These are phyloP conservation scores for Starmerella apis DNA, from an alignment of 805 yeast species.

Conservation along the genomic window DNA sequence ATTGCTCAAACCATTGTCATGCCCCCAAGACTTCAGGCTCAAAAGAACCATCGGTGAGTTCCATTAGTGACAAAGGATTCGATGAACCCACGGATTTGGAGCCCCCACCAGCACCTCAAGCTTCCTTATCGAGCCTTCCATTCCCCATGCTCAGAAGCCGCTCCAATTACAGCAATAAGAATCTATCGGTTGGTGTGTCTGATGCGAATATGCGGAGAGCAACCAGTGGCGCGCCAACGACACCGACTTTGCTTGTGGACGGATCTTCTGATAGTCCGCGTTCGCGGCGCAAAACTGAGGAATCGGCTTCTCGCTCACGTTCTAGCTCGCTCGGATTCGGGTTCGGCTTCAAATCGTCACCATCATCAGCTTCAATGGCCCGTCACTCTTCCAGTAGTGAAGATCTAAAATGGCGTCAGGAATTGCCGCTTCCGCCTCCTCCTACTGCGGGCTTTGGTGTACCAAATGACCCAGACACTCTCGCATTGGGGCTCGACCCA, in stretches of 20 bases:
- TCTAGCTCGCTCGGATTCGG: constrained; percentile 5
- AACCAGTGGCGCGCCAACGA: background rate
- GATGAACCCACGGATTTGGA: constrained; percentile 1
- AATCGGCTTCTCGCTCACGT: constrained; percentile 6
- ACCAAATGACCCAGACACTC: constrained; percentile 13
- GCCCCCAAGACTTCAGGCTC: background rate
- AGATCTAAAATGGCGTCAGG: constrained; percentile 10
- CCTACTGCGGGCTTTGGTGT: constrained; percentile 16
- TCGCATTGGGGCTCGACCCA: constrained; percentile 14
- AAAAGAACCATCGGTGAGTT: background rate
- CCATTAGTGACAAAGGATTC: background rate
- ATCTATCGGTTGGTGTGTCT: background rate
- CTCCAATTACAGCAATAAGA: constrained; percentile 2
- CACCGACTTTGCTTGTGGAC: constrained; percentile 2
- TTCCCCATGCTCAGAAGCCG: constrained; percentile 8
- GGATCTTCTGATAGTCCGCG: background rate
- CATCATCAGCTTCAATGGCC: constrained; percentile 1
- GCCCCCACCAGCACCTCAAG: constrained; percentile 3
- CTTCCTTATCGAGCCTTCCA: background rate
- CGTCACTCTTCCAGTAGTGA: constrained; percentile 11
- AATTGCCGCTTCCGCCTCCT: constrained; percentile 21
- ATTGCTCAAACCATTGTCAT: background rate
- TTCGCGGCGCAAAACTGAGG: background rate
- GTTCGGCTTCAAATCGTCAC: background rate
- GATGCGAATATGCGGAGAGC: background rate